Evolutionary conservation across 805 yeast genomes (phyloP), one percentile per base, ranked within the genome.

Genomic region (Barnettozyma populi): DNA sequence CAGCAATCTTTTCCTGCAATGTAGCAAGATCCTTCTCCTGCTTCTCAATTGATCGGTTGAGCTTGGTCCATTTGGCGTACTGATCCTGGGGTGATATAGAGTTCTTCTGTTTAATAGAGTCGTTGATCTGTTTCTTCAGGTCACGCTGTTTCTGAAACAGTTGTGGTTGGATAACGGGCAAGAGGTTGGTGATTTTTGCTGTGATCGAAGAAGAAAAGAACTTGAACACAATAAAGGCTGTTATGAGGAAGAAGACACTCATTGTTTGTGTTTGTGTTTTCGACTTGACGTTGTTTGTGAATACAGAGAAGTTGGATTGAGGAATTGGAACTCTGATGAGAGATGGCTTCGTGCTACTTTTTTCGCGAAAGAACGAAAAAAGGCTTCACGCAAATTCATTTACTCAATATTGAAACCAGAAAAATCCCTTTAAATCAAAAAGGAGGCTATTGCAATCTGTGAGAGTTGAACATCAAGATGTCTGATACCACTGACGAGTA

Each of bases 1-100:
- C 81, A 57, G 96, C 97, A 46, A 98, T 96, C 69, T 90, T 97
- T 68, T 82, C 86, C 70, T 94, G 97, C 97, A 98, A 90, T 72
- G 90, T 90, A 77, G 76, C 80, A 69, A 81, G 82, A 65, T 87
- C 98, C 78, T 90, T 90, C 67, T 88, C 98, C 68, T 83, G 82
- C 80, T 87, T 88, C 69, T 90, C 98, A 46, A 37, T 37, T 5
- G 19, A 10, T 43, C 99, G 76, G 59, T 89, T 90, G 52, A 90
- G 72, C 63, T 89, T 89, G 1, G 97, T 95, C 98, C 98, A 94
- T 59, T 79, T 83, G 25, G 97, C 97, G 64, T 92, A 94, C 59
- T 94, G 82, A 63, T 94, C 97, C 65, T 92, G 97, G 2, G 97
- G 92, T 47, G 88, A 79, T 9, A 90, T 77, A 2, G 72, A 52